phyloP scores from a whole-genome alignment of 306 rosid genomes.

The Fragaria ananassa region DNA sequence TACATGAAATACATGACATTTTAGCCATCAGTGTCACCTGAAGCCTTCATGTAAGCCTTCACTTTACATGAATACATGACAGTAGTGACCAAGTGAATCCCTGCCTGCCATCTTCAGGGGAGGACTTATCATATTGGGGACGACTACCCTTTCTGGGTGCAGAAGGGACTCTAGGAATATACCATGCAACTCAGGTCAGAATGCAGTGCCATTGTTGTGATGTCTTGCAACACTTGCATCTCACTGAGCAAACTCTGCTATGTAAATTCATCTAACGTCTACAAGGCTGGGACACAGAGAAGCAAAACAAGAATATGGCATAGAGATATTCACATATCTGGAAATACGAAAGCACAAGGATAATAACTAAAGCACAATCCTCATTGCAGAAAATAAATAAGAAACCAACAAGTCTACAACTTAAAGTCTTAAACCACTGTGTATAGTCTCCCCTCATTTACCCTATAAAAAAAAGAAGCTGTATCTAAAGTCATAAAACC shows the following conservation, averaged over 20 bases:
- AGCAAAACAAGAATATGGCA: background rate
- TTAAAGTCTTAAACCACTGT: background rate
- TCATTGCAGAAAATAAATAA: background rate
- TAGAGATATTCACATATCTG: background rate
- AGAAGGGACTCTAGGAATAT: background rate
- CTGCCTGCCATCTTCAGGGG: too few species aligned
- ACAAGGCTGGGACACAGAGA: background rate
- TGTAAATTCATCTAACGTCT: background rate
- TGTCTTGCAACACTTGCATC: background rate
- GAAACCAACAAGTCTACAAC: background rate
- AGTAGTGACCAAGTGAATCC: too few species aligned
- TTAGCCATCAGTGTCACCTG: too few species aligned
- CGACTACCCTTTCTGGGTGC: too few species aligned
- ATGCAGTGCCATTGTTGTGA: background rate
- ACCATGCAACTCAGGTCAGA: background rate
- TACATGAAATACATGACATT: too few species aligned
- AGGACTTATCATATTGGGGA: too few species aligned
- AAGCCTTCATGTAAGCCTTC: too few species aligned
- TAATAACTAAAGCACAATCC: conserved; percentile 17
- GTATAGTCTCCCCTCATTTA: conserved; percentile 1
- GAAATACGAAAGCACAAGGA: background rate
- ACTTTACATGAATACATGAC: too few species aligned
- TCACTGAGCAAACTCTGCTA: background rate
- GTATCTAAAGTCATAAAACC: background rate
- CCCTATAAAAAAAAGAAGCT: conserved; percentile 7